phyloP scores from a whole-genome alignment of 306 rosid genomes.

The Begonia loranthoides region DNA sequence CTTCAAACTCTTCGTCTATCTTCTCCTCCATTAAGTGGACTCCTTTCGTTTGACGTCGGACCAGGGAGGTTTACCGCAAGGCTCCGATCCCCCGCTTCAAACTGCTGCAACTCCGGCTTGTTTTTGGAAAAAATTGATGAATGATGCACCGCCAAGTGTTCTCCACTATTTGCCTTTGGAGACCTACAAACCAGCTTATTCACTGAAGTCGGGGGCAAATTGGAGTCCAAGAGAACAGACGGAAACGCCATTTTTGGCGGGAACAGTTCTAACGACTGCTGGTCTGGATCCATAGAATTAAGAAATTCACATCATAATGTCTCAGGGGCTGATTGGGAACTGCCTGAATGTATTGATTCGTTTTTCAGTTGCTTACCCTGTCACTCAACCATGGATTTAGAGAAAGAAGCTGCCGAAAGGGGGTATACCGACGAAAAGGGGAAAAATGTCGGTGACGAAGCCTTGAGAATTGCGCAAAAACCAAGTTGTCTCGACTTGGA shows the following conservation, averaged over 20 bases:
- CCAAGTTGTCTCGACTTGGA: background rate
- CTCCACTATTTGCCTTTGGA: too few relatives aligned
- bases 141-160: too few relatives aligned
- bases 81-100: too few relatives aligned
- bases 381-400: background rate
- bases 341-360: background rate
- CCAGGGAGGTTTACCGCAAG: too few relatives aligned
- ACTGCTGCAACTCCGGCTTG: too few relatives aligned
- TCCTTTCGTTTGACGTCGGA: too few relatives aligned
- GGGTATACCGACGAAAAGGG: background rate
- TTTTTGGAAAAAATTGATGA: too few relatives aligned
- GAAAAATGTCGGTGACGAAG: background rate
- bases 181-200: too few relatives aligned
- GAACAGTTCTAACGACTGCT: background rate
- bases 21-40: too few relatives aligned
- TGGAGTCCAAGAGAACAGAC: background rate
- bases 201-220: background rate
- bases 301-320: background rate
- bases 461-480: background rate
- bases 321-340: background rate
- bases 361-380: background rate
- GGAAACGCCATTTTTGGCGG: background rate
- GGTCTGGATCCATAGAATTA: background rate
- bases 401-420: background rate
- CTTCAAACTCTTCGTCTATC: too few relatives aligned